Base-by-base conservation (phyloP, 108 stramenopile genomes). In the Pseudonitzschia delicatissima region DNA sequence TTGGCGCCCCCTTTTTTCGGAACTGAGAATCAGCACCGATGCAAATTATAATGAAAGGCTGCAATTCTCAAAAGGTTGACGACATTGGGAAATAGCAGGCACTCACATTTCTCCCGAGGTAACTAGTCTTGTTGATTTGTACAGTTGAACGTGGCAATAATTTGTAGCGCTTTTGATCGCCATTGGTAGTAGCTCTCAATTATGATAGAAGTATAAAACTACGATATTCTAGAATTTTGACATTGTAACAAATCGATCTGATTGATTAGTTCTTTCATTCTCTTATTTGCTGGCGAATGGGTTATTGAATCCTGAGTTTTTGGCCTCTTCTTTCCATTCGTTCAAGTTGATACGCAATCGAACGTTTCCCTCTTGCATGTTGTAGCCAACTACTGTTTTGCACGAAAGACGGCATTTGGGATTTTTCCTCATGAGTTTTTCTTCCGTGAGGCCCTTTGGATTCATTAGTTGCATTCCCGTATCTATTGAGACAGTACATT, bases 331-430 rank as follows among this genome's bases (percentile, higher is more conserved):
- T 13, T 37, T 42, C 89, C 89, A 90, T 58, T 91, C 86, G 45
- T 80, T 66, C 0, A 86, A 86, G 72, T 86, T 87, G 26, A 92
- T 84, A 39, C 84, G 77, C 34, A 92, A 50, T 7, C 67, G 71
- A 51, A 88, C 64, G 28, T 86, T 79, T 9, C 88, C 88, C 53
- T 87, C 85, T 64, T 80, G 58, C 78, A 86, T 78, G 57, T 82
- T 87, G 59, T 87, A 83, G 3, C 92, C 92, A 1, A 90, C 92
- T 37, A 74, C 67, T 36, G 87, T 75, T 57, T 87, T 90, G 67
- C 92, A 93, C 1, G 85, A 79, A 72, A 93, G 52, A 58, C 92
- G 60, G 77, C 85, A 86, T 45, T 85, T 72, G 26, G 88, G 86
- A 61, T 71, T 77, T 15, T 72, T 70, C n/a, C 76, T 73, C 57